phyloP scores from a whole-genome alignment of 495 filamentous ascomycete species.

The Xanthoparmelia taractica region DNA sequence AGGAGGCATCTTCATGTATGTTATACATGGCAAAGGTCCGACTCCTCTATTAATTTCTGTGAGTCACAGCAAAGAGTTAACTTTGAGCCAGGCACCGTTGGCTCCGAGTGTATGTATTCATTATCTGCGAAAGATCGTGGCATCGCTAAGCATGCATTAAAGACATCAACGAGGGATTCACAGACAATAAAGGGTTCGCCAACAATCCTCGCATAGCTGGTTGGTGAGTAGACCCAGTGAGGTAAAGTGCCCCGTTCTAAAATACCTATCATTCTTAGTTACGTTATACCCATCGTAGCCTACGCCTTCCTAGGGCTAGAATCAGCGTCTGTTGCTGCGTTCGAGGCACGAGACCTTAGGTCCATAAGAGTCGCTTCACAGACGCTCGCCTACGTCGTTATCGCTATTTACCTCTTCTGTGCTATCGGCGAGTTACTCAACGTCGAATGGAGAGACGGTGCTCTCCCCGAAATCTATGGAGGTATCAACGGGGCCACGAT shows the following conservation, averaged over 20 bases:
- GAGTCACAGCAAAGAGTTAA: not conserved
- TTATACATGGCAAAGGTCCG: slow-evolving; percentile 35
- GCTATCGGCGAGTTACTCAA: slow-evolving; percentile 34
- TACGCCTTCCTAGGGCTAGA: slow-evolving; percentile 44
- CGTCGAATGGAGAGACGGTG: slow-evolving; percentile 32
- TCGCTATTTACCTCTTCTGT: slow-evolving; percentile 27
- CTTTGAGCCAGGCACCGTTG: not conserved
- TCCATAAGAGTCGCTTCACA: slow-evolving; percentile 31
- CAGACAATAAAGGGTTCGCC: slow-evolving; percentile 28
- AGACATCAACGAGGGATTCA: slow-evolving; percentile 30
- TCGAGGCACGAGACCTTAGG: slow-evolving; percentile 38
- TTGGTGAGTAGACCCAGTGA: slow-evolving; percentile 27
- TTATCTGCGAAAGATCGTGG: not conserved
- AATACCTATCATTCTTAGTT: slow-evolving; percentile 25
- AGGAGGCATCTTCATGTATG: slow-evolving; percentile 29
- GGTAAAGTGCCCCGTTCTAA: not conserved
- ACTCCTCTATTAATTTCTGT: too few species aligned
- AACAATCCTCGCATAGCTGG: slow-evolving; percentile 30
- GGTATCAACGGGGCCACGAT: slow-evolving; percentile 9
- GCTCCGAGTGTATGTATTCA: slow-evolving; percentile 2
- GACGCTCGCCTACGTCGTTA: slow-evolving; percentile 28
- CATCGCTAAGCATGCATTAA: not conserved
- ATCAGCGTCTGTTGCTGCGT: slow-evolving; percentile 38
- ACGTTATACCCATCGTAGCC: slow-evolving; percentile 37
- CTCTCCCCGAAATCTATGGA: slow-evolving; percentile 29